These are phyloP conservation scores for Pyracantha coccinea DNA, from an alignment of 331 rosid genomes.

Conservation along the genomic window DNA sequence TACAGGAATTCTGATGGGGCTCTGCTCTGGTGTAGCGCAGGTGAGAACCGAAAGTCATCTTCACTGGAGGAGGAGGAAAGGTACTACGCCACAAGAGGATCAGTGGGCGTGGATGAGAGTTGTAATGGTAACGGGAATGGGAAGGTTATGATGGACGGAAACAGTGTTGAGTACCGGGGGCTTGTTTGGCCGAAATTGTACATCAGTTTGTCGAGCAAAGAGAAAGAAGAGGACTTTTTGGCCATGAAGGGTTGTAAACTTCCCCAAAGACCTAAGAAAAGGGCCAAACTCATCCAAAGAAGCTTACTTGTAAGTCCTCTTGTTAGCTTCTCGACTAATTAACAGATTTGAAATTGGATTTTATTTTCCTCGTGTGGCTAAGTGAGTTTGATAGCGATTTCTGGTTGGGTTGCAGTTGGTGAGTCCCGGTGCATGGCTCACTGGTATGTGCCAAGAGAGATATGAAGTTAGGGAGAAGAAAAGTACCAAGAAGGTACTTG, in stretches of 20 bases:
- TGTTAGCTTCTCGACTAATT: neutral
- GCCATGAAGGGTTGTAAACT: slow-evolving; percentile 70
- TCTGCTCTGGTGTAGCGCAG: no score
- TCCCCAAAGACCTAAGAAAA: slow-evolving; percentile 66
- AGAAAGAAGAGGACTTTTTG: slow-evolving; percentile 65
- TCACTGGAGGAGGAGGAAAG: slow-evolving; percentile 81
- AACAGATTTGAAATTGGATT: neutral
- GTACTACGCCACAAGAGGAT: slow-evolving; percentile 62
- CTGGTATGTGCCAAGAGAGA: slow-evolving; percentile 89
- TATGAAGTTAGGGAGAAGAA: slow-evolving; percentile 88
- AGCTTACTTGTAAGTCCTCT: slow-evolving; percentile 43
- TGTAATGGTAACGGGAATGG: slow-evolving; percentile 16
- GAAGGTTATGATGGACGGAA: slow-evolving; percentile 24
- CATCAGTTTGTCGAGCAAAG: slow-evolving; percentile 55
- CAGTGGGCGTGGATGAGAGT: slow-evolving; percentile 36
- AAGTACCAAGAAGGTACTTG: slow-evolving; percentile 66
- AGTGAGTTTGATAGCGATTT: neutral
- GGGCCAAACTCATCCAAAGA: slow-evolving; percentile 61
- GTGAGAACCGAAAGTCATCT: slow-evolving; percentile 29
- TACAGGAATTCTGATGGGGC: slow-evolving; percentile 42
- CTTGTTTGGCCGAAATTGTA: slow-evolving; percentile 54
- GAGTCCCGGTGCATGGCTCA: slow-evolving; percentile 86
- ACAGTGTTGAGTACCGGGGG: slow-evolving; percentile 39
- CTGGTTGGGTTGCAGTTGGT: slow-evolving; percentile 43
- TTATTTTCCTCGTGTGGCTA: neutral